Base-by-base conservation (phyloP, 2,329 filamentous ascomycete species). In the Pyricularia sp. region DNA sequence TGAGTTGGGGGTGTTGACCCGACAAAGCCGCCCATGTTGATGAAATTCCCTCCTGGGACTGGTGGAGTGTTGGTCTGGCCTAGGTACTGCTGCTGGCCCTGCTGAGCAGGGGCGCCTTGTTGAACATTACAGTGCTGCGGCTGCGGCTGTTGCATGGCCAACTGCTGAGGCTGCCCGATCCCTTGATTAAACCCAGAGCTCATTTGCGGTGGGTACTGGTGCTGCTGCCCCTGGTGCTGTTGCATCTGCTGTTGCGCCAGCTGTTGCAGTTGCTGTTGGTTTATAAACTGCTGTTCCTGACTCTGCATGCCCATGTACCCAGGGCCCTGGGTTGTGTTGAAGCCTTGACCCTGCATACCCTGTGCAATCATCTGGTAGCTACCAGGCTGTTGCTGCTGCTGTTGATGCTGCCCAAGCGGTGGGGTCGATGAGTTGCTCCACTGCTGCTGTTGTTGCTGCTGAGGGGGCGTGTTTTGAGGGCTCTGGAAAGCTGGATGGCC, bases 151-250 rank as follows among this genome's bases (percentile, higher is more conserved):
- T 64, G 67, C 20, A 58, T 36, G 28, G 20, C 26, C 10, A 50
- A 20, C 23, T 33, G 33, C 61, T 50, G 31, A 12, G 33, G 28
- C 26, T 58, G 25, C n/a, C 31, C 68, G 17, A 30, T 20, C 28
- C 23, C 50, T 28, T 68, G 59, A n/a, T 68, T 42, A 25, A 59
- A 23, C 31, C 25, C 14, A 25, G 30, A 55, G 23, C n/a, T 23
- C 50, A 58, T 26, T 30, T n/a, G n/a, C 12, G 20, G 66, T n/a
- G 31, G 64, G 33, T 23, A 61, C 50, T 69, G 64, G n/a, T 25
- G 42, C 66, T 66, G 65, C 7, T 59, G 50, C 0, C 70, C 67
- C 14, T 71, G 69, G 30, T 71, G 68, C 67, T 70, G 70, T 42
- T 70, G 65, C 23, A 69, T 68, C 64, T 72, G 65, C 3, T 50